Base-by-base conservation (phyloP, 257 asterid genomes). In the Orobanche coerulescens region DNA sequence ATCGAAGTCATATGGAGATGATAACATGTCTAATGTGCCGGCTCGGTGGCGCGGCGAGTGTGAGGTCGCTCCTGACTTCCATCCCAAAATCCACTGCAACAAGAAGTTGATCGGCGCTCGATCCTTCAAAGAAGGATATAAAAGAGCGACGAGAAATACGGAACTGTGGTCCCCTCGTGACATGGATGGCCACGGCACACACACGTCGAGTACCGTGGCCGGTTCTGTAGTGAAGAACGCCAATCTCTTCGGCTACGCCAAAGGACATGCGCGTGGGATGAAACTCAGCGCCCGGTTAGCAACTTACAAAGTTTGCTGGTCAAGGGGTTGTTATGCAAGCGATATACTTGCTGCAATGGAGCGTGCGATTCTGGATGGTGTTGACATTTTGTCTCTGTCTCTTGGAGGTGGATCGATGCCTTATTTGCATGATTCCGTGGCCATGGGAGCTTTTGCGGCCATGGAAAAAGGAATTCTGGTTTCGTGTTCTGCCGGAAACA, bases 261-360 rank as follows among this genome's bases (percentile, higher is more conserved):
- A 52, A 2, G 95, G 89, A 8, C 78, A 65, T 15, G 93, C 90
- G 11, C 77, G 90, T 4, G 95, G 93, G 30, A 85, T 85, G 81
- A 85, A 84, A 2, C 60, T 82, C 12, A 73, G 73, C 51, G 85
- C 90, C 18, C 66, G 93, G 52, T 18, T 86, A 11, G 90, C 95
- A 10, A 65, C 83, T 4, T 86, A 86, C 59, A 81, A 73, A 50
- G 93, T 78, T 16, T 84, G 93, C 66, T 79, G 90, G 93, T 50
- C 62, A 44, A 60, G 69, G 2, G 76, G 79, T 18, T 81, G 92
- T 55, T 62, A 62, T 0, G 81, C 77, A 12, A 75, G 87, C 12
- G 95, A 83, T 30, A 56, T 84, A 16, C 75, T 86, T 1, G 81
- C 90, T n/a, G 93, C 80, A 3, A 58, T 86, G 55, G 95, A 86